These are phyloP conservation scores for Schizopora paradoxa DNA, from an alignment of 1,284 basidiomycete genomes.

Conservation along the genomic window DNA sequence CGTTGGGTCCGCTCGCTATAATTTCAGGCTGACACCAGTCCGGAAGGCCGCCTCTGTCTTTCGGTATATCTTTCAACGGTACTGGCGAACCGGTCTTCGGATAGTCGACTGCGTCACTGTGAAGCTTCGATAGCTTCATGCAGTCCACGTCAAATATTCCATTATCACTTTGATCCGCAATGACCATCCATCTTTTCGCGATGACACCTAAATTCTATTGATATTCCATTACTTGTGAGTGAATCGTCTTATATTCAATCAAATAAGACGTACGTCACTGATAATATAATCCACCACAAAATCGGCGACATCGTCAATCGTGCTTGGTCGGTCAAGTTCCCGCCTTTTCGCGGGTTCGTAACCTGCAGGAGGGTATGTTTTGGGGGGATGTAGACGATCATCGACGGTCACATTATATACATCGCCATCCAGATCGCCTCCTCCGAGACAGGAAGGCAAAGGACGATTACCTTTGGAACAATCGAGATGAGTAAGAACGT, in stretches of 20 bases:
- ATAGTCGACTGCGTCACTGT: slow-evolving; percentile 14
- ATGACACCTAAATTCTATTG: slow-evolving; percentile 54
- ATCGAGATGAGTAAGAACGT: too few species aligned
- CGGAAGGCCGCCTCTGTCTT: neutral
- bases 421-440: slow-evolving; percentile 54
- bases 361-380: slow-evolving; percentile 38
- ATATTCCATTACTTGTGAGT: neutral
- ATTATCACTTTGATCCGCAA: slow-evolving; percentile 56
- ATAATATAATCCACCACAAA: slow-evolving; percentile 71
- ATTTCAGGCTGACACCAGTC: slow-evolving; percentile 7
- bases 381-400: slow-evolving; percentile 24
- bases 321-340: slow-evolving; percentile 47
- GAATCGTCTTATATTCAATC: slow-evolving; percentile 8
- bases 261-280: slow-evolving; percentile 46
- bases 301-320: slow-evolving; percentile 64
- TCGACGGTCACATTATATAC: slow-evolving; percentile 9
- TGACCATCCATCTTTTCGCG: slow-evolving; percentile 54
- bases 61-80: slow-evolving; percentile 3
- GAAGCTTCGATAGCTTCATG: slow-evolving; percentile 7
- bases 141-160: slow-evolving; percentile 54
- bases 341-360: slow-evolving; percentile 48
- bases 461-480: slow-evolving; percentile 49
- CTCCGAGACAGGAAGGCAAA: slow-evolving; percentile 55
- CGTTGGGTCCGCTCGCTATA: neutral
- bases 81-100: slow-evolving; percentile 10